Conservation (phyloP, 225 moss, liverwort and hornwort genomes). For the Bryoerythrophyllum caledonicum region DNA sequence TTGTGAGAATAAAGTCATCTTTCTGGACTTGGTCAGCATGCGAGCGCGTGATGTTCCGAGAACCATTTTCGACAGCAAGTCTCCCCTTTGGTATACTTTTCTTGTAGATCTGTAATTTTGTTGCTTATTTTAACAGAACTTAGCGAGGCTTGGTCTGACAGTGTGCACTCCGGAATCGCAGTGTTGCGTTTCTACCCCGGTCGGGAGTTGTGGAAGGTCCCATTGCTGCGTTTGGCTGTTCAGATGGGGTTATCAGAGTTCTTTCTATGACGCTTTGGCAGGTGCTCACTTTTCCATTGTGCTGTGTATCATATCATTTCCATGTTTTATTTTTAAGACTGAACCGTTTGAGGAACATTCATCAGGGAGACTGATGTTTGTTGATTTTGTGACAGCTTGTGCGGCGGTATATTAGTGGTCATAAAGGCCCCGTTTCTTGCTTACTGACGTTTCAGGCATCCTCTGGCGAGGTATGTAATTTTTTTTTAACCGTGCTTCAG, state of each 20-base stretch:
- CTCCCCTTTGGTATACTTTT: conserved; percentile 81
- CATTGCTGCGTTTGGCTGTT: conserved; percentile 96
- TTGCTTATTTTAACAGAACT: conserved; percentile 1
- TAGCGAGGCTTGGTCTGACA: conserved; percentile 13
- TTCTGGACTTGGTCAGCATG: conserved; percentile 98
- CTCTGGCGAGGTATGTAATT: conserved; percentile 74
- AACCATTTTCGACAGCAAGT: conserved; percentile 89
- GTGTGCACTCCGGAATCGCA: conserved; percentile 36
- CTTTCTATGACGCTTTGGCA: conserved; percentile 95
- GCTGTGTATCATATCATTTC: neutral
- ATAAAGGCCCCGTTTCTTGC: conserved; percentile 89
- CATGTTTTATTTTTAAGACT: neutral
- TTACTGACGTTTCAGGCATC: conserved; percentile 78
- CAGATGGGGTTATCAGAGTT: conserved; percentile 93
- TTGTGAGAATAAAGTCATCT: conserved; percentile 97
- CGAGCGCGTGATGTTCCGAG: conserved; percentile 93
- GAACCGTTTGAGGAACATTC: neutral
- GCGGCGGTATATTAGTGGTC: conserved; percentile 82
- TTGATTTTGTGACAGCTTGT: conserved; percentile 62
- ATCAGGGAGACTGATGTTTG: conserved; percentile 11
- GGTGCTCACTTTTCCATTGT: conserved; percentile 43
- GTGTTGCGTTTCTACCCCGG: conserved; percentile 95
- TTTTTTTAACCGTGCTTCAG: neutral
- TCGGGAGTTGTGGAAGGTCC: conserved; percentile 91
- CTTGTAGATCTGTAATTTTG: neutral